Evolutionary conservation across 495 filamentous ascomycete genomes (phyloP), one percentile per base, ranked within the genome.

Genomic region (Penicillium odoratum): DNA sequence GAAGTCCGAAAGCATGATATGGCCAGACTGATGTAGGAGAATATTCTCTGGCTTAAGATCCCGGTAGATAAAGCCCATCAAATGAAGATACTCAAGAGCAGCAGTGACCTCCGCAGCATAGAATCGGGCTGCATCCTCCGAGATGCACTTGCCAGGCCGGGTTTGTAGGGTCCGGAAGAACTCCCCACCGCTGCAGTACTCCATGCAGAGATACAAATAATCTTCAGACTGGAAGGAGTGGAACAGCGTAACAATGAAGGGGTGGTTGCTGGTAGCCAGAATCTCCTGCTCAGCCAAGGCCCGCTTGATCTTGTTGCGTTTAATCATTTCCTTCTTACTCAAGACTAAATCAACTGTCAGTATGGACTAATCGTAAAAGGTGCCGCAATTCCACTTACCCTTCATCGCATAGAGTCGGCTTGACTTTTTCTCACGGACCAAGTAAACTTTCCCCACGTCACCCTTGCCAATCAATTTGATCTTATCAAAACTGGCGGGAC

Each of bases 261-360:
- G 94, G 68, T 98, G 94, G 62, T 98, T 98, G 77, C 93, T 97
- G 5, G 94, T 98, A 18, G 94, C 94, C 45, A 98, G 76, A 66
- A 98, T 98, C 69, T 98, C 94, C 73, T 98, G 94, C 73, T 98
- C 94, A 28, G 94, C 94, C 69, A 98, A 78, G 47, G 94, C 94
- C 62, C 94, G 86, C 81, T 98, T 98, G 80, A 98, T 98, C 83
- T 98, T 98, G 76, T 98, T 98, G 33, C 94, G 88, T 80, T 98
- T 98, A 78, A 98, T 98, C 94, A 98, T 98, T 78, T 98, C 94
- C 81, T 97, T 97, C 77, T 98, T 98, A 81, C 92, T 98, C 76
- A 98, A 65, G 9, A 98, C 94, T 98, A 69, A 25, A 9, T 6
- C 21, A 11, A 33, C 29, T 53, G 18, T 69, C n/a, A 68, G 57